Conservation (phyloP, 2,329 filamentous ascomycete species). For the Claviceps citrina region DNA sequence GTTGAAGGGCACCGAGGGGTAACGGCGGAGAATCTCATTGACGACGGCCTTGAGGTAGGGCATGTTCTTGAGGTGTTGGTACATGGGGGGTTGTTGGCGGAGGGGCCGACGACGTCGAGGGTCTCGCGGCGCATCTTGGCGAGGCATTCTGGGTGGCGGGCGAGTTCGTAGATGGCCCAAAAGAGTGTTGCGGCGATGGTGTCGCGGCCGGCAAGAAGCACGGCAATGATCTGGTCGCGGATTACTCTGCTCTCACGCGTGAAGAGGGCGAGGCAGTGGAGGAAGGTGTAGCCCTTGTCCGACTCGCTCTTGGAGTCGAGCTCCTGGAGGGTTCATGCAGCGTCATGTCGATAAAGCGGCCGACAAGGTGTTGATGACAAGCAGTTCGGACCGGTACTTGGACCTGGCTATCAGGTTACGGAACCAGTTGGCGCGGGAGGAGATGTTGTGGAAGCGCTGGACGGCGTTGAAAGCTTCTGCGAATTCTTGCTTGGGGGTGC, state of each 20-base stretch:
- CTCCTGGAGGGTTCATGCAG: constrained; percentile 42
- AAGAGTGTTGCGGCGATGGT: constrained; percentile 72
- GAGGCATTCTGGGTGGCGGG: constrained; percentile 51
- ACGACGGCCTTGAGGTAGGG: constrained; percentile 61
- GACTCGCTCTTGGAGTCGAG: constrained; percentile 52
- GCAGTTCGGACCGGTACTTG: constrained; percentile 47
- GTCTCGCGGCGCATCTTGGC: constrained; percentile 61
- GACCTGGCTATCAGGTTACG: constrained; percentile 41
- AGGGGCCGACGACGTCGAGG: constrained; percentile 45
- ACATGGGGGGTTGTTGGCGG: constrained; percentile 45
- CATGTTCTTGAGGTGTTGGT: constrained; percentile 74
- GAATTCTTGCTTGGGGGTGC: constrained; percentile 41
- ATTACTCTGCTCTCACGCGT: constrained; percentile 56
- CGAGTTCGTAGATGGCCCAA: constrained; percentile 72
- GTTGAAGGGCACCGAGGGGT: constrained; percentile 69
- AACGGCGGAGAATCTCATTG: constrained; percentile 63
- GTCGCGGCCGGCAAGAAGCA: constrained; percentile 74
- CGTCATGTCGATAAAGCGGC: constrained; percentile 52
- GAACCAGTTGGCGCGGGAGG: constrained; percentile 20
- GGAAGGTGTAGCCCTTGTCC: constrained; percentile 63
- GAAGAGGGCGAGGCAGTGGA: constrained; percentile 67
- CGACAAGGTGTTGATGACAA: constrained; percentile 62
- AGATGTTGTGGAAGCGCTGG: constrained; percentile 51
- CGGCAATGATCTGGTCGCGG: constrained; percentile 69
- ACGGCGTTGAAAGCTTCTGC: constrained; percentile 55